phyloP scores from a whole-genome alignment of 2,329 filamentous ascomycete species.

The Epicoccum sorghinum region DNA sequence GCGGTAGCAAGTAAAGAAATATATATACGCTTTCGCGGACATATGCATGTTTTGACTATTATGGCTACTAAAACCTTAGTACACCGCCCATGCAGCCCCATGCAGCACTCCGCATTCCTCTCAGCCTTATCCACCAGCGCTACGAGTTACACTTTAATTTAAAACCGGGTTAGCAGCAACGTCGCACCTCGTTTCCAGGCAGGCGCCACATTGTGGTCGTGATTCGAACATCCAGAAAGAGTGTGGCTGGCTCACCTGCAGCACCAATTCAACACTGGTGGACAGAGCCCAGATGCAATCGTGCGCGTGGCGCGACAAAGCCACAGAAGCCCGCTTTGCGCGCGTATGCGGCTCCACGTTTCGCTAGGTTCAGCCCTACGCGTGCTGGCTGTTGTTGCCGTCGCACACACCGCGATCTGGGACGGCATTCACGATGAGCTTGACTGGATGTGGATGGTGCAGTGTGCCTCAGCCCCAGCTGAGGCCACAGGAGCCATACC shows the following conservation, averaged over 20 bases:
- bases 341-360: slow-evolving; percentile 1
- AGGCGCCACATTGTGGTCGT: background rate
- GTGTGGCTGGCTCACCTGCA: slow-evolving; percentile 13
- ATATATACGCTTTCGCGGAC: background rate
- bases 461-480: slow-evolving; percentile 5
- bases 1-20: background rate
- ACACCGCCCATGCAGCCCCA: background rate
- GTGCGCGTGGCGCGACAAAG: background rate
- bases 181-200: slow-evolving; percentile 5
- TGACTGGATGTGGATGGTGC: background rate
- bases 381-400: background rate
- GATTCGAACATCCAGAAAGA: background rate
- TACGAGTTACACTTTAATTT: slow-evolving; percentile 12
- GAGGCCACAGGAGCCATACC: background rate
- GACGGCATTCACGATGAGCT: background rate
- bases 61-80: background rate
- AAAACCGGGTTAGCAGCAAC: slow-evolving; percentile 10
- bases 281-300: background rate
- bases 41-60: background rate
- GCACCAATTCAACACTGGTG: background rate
- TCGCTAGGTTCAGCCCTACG: slow-evolving; percentile 5
- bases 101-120: background rate
- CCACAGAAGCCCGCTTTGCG: slow-evolving; percentile 5
- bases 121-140: background rate
- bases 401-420: background rate